Conservation (phyloP, 108 stramenopile species). For the Aurantiochytrium sp. region DNA sequence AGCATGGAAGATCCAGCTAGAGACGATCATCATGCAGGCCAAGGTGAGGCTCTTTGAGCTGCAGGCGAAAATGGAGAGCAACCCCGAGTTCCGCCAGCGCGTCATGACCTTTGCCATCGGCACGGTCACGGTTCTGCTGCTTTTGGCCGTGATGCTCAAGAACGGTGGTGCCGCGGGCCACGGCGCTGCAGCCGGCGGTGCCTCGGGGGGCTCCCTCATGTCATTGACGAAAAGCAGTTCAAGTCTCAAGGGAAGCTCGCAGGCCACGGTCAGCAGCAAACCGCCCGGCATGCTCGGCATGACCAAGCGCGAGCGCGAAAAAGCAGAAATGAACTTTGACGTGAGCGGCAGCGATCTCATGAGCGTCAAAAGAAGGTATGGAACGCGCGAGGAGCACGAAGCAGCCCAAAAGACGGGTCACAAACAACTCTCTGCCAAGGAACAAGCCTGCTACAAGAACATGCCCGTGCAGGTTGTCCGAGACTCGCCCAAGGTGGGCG, state of each 20-base stretch:
- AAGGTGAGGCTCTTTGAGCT: background rate
- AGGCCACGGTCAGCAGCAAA: background rate
- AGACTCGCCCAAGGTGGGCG: background rate
- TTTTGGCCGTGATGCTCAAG: background rate
- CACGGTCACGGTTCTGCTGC: background rate
- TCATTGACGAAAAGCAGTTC: background rate
- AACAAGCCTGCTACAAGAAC: background rate
- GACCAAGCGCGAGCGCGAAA: constrained; percentile 12
- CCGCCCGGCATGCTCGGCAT: background rate
- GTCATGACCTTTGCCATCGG: background rate
- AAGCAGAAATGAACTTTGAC: background rate
- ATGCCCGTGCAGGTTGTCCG: background rate
- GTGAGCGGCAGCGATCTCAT: background rate
- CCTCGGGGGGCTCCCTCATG: background rate
- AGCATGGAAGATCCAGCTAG: background rate
- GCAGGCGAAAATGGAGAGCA: background rate
- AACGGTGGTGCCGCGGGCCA: background rate
- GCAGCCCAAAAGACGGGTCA: background rate
- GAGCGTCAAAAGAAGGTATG: constrained; percentile 3
- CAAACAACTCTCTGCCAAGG: background rate
- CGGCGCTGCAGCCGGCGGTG: background rate
- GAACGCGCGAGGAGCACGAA: background rate
- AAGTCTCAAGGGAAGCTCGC: background rate
- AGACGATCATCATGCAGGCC: background rate
- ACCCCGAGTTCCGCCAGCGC: background rate